Conservation (phyloP, 495 filamentous ascomycete species). For the Hypoxylon trugodes region DNA sequence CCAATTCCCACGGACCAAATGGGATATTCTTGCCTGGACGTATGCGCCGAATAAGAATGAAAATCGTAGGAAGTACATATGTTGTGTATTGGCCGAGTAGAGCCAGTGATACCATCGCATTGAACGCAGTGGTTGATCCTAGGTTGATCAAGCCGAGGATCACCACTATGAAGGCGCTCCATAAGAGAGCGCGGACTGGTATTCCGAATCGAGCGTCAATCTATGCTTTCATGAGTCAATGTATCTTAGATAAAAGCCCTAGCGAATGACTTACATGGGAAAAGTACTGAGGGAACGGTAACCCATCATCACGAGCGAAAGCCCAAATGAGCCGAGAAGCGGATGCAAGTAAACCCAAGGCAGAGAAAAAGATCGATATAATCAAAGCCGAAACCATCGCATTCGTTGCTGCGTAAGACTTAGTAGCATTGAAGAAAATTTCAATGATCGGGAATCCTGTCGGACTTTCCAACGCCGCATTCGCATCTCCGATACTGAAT, state of each 20-base stretch:
- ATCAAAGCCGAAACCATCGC: conserved; percentile 55
- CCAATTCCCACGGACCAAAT: conserved; percentile 47
- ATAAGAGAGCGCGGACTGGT: conserved; percentile 27
- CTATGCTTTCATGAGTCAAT: not conserved
- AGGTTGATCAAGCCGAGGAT: conserved; percentile 56
- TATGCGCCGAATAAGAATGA: conserved; percentile 42
- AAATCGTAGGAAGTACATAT: conserved; percentile 52
- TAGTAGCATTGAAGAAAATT: conserved; percentile 59
- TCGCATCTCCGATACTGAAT: conserved; percentile 55
- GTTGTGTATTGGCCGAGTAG: conserved; percentile 53
- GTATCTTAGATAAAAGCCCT: not conserved
- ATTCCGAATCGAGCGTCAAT: conserved; percentile 35
- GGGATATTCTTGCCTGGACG: conserved; percentile 20
- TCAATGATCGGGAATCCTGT: conserved; percentile 63
- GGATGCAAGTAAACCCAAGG: conserved; percentile 58
- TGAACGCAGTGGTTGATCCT: conserved; percentile 54
- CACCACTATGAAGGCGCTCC: conserved; percentile 26
- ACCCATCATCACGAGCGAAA: conserved; percentile 61
- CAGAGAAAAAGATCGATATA: conserved; percentile 53
- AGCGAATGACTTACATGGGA: conserved; percentile 30
- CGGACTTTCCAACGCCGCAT: conserved; percentile 43
- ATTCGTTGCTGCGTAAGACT: conserved; percentile 52
- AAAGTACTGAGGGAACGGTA: conserved; percentile 44
- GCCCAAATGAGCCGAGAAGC: conserved; percentile 63
- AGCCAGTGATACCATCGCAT: conserved; percentile 54